Percentiles rank a stretch among this genome's conserved stretches.
Conservation (phyloP, 2,329 filamentous ascomycete species). For the Clonostachys rhizophaga region DNA sequence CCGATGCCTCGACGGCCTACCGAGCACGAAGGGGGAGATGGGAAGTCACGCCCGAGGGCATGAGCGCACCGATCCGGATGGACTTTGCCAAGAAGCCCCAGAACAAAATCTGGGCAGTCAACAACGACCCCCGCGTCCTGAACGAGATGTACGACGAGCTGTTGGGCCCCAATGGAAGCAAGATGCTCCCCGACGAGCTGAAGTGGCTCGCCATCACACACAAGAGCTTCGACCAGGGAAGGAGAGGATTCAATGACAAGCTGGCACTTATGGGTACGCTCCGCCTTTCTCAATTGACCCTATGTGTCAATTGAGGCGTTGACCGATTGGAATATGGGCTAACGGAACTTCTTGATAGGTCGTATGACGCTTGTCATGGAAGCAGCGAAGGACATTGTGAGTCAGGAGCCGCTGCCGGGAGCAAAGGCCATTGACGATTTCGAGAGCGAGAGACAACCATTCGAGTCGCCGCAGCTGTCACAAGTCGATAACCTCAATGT, state of each 20-base stretch:
- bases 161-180: slow-evolving; percentile 68
- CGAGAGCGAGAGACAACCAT: slow-evolving; percentile 53
- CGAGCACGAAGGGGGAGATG: slow-evolving; percentile 39
- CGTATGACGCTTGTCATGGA: slow-evolving; percentile 31
- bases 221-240: slow-evolving; percentile 95
- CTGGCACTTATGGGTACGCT: slow-evolving; percentile 77
- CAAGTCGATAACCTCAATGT: slow-evolving; percentile 69
- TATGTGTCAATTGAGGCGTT: too few relatives aligned
- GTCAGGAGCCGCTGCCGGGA: slow-evolving; percentile 17
- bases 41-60: slow-evolving; percentile 63
- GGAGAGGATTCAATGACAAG: slow-evolving; percentile 90
- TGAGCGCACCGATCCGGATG: slow-evolving; percentile 66
- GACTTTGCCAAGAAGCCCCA: slow-evolving; percentile 49
- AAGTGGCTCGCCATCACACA: slow-evolving; percentile 98
- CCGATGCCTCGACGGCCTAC: background rate
- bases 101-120: slow-evolving; percentile 61
- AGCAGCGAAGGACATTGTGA: slow-evolving; percentile 29
- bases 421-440: slow-evolving; percentile 34
- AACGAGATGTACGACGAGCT: slow-evolving; percentile 75
- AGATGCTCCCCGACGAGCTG: slow-evolving; percentile 78
- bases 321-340: background rate
- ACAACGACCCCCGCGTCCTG: slow-evolving; percentile 68
- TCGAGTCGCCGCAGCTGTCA: slow-evolving; percentile 64
- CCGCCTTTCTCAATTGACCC: background rate
- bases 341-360: slow-evolving; percentile 11